Percentiles rank a stretch among this genome's conserved stretches.
Conservation (phyloP, 768 basidiomycete species). For the Naganishia antarctica region DNA sequence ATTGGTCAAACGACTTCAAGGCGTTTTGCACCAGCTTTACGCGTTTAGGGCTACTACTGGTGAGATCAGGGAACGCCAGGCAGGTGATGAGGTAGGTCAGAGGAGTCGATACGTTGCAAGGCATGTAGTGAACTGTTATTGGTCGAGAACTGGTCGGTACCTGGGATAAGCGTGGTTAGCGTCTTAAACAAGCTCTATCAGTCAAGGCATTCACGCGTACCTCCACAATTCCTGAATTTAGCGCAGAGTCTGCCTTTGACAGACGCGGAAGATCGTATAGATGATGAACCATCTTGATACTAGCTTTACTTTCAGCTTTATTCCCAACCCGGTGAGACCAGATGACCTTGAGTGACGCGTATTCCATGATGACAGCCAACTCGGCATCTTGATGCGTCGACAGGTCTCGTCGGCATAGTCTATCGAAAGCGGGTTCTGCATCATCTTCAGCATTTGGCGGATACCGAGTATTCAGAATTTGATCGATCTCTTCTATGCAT, state of each 20-base stretch:
- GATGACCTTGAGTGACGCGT: slow-evolving; percentile 11
- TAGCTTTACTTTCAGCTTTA: slow-evolving; percentile 12
- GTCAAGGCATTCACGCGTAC: neutral
- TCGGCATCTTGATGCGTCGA: slow-evolving; percentile 8
- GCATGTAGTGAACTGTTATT: slow-evolving; percentile 2
- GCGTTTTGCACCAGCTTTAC: slow-evolving; percentile 19
- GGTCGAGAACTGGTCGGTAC: neutral
- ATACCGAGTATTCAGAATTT: slow-evolving; percentile 6
- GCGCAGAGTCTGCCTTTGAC: neutral
- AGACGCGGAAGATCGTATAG: slow-evolving; percentile 5
- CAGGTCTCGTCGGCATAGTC: neutral
- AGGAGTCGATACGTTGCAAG: slow-evolving; percentile 9
- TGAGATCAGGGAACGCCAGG: slow-evolving; percentile 15
- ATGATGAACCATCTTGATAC: slow-evolving; percentile 18
- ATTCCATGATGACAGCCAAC: slow-evolving; percentile 17
- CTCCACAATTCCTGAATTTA: slow-evolving; percentile 1
- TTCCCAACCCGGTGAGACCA: slow-evolving; percentile 8
- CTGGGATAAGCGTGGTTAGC: neutral
- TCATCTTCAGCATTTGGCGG: neutral
- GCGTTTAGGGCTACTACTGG: slow-evolving; percentile 25
- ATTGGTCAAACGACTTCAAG: slow-evolving; percentile 6
- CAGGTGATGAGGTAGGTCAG: slow-evolving; percentile 24
- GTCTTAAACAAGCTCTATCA: neutral
- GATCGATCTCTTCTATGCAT: neutral
- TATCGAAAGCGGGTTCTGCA: neutral